Percentiles rank a stretch among this genome's conserved stretches.
Evolutionary conservation across 1,284 basidiomycete species (phyloP).

Genomic region (Melampsora americana): DNA sequence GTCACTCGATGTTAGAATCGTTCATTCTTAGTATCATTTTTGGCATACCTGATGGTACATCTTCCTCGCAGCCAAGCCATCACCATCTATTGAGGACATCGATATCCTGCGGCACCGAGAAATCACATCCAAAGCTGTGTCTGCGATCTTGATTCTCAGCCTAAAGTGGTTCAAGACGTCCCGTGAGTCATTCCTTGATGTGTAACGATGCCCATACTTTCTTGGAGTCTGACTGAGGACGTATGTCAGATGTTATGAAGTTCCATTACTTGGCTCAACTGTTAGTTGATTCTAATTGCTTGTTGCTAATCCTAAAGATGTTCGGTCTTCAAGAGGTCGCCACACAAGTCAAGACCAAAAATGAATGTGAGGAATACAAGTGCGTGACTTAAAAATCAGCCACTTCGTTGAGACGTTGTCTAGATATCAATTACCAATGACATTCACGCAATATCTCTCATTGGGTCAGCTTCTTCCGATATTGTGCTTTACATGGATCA

Average conservation of each 20-base stretch:
- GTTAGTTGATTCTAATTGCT: conserved; percentile 89
- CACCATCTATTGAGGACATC: conserved; percentile 84
- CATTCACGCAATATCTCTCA: neutral
- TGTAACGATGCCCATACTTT: neutral
- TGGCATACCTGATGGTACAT: conserved; percentile 10
- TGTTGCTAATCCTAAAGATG: conserved; percentile 93
- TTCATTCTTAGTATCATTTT: neutral
- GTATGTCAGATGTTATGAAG: conserved; percentile 73
- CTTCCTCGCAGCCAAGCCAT: conserved; percentile 58
- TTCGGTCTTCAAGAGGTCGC: conserved; percentile 92
- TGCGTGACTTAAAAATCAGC: neutral
- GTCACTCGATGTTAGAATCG: neutral
- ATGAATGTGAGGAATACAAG: conserved; percentile 74
- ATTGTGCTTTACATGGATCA: conserved; percentile 68
- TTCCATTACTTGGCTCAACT: conserved; percentile 95
- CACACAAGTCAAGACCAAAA: conserved; percentile 74
- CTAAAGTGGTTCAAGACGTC: conserved; percentile 99
- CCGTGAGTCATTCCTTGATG: conserved; percentile 52
- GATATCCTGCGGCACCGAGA: conserved; percentile 94
- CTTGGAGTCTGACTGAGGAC: neutral
- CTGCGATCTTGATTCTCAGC: conserved; percentile 82
- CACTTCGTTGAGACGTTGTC: neutral
- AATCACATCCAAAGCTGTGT: conserved; percentile 94
- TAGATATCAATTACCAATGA: neutral
- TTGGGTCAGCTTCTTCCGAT: conserved; percentile 79